phyloP scores from a whole-genome alignment of 2,329 filamentous ascomycete species.

The Eutypella sp. region DNA sequence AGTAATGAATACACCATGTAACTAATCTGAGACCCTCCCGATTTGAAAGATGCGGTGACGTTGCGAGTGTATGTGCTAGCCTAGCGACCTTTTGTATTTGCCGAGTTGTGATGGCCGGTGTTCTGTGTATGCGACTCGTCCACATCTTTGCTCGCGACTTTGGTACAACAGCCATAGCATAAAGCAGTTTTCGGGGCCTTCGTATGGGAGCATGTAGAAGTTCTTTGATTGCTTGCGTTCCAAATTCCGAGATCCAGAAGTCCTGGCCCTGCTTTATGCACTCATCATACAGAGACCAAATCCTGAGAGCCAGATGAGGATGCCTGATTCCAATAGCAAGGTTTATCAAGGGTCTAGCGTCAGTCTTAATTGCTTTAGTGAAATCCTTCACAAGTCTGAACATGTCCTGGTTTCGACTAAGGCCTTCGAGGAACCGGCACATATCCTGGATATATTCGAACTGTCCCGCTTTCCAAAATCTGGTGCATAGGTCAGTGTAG shows the following conservation, averaged over 20 bases:
- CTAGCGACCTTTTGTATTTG: slow-evolving; percentile 10
- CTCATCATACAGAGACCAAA: slow-evolving; percentile 12
- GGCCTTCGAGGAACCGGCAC: slow-evolving; percentile 15
- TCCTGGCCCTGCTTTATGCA: slow-evolving; percentile 2
- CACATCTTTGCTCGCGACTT: background rate
- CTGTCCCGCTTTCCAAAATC: slow-evolving; percentile 18
- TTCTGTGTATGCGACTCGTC: background rate
- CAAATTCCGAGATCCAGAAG: slow-evolving; percentile 20
- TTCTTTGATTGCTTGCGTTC: slow-evolving; percentile 12
- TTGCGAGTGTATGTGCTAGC: slow-evolving; percentile 14
- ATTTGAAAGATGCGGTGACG: slow-evolving; percentile 15
- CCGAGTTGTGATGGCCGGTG: background rate
- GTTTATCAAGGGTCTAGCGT: slow-evolving; percentile 11
- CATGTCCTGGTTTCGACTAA: slow-evolving; percentile 20
- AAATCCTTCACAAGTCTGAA: slow-evolving; percentile 6
- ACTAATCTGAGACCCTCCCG: slow-evolving; percentile 25
- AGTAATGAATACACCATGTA: slow-evolving; percentile 25
- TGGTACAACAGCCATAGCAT: slow-evolving; percentile 9
- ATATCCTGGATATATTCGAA: slow-evolving; percentile 13
- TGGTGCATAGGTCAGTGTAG: slow-evolving; percentile 9
- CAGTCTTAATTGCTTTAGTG: too few species aligned
- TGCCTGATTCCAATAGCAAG: slow-evolving; percentile 17
- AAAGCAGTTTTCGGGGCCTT: slow-evolving; percentile 10
- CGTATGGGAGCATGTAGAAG: slow-evolving; percentile 11
- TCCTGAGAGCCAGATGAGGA: slow-evolving; percentile 19